Conservation (phyloP, 371 early-diverging fungal species). For the Mucor circinelloides region DNA sequence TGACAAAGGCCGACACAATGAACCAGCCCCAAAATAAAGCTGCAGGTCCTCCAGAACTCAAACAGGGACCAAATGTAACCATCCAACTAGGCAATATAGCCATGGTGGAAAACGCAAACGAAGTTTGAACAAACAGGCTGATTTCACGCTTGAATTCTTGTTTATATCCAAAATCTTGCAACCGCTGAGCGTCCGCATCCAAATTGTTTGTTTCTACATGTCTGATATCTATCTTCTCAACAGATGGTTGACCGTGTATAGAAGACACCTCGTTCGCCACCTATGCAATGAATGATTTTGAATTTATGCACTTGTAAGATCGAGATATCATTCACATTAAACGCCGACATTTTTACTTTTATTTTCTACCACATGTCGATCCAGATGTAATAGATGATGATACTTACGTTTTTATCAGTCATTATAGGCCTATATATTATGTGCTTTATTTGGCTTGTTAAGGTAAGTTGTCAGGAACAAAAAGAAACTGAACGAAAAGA, state of each 20-base stretch:
- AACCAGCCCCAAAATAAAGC: constrained; percentile 45
- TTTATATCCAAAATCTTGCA: constrained; percentile 41
- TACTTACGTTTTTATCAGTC: neutral
- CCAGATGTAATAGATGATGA: neutral
- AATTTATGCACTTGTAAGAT: neutral
- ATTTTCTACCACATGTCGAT: too few relatives aligned
- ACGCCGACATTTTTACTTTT: neutral
- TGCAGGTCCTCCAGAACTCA: constrained; percentile 40
- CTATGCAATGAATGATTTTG: neutral
- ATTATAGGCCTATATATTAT: neutral
- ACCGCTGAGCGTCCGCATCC: constrained; percentile 38
- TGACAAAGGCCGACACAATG: constrained; percentile 34
- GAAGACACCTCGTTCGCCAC: neutral
- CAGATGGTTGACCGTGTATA: neutral
- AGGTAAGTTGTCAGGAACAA: too few relatives aligned
- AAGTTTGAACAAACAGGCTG: constrained; percentile 34
- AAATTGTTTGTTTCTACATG: constrained; percentile 17
- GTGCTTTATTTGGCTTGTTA: neutral
- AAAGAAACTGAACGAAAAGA: neutral
- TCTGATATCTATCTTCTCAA: constrained; percentile 7
- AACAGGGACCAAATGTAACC: constrained; percentile 34
- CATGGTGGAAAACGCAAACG: constrained; percentile 39
- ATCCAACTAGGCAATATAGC: constrained; percentile 42
- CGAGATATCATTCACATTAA: neutral
- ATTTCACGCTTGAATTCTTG: constrained; percentile 49